Evolutionary conservation across 2,329 filamentous ascomycete species (phyloP).

Genomic region (Xylariales sp.): DNA sequence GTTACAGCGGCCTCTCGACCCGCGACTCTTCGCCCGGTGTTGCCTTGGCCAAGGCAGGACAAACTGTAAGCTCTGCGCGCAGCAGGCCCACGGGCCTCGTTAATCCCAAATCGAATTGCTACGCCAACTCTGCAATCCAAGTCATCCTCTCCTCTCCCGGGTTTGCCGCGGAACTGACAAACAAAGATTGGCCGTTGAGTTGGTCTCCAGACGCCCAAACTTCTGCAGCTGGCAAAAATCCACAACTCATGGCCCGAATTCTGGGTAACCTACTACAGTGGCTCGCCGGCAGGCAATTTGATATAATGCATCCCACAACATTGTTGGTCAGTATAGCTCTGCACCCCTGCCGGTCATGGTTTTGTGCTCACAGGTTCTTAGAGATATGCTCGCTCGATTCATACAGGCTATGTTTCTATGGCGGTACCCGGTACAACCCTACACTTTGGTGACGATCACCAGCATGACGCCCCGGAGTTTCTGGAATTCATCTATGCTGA

Average conservation of each 20-base stretch:
- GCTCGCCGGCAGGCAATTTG: constrained; percentile 48
- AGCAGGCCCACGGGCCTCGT: constrained; percentile 61
- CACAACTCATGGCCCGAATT: constrained; percentile 56
- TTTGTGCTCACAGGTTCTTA: constrained; percentile 29
- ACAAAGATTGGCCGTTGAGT: constrained; percentile 58
- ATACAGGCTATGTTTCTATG: constrained; percentile 31
- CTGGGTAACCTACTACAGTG: constrained; percentile 55
- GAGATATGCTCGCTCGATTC: constrained; percentile 62
- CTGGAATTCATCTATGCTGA: constrained; percentile 72
- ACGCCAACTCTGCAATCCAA: constrained; percentile 88
- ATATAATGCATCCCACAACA: constrained; percentile 48
- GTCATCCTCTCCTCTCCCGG: constrained; percentile 69
- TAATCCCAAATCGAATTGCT: constrained; percentile 82
- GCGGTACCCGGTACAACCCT: neutral
- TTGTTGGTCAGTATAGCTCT: constrained; percentile 56
- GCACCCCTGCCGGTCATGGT: too few species aligned
- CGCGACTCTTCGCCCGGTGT: constrained; percentile 27
- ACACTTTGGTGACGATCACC: constrained; percentile 65
- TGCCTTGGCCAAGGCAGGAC: constrained; percentile 37
- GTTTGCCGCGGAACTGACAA: constrained; percentile 61
- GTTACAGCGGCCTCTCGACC: constrained; percentile 68
- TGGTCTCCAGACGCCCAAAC: constrained; percentile 52
- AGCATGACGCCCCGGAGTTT: constrained; percentile 92
- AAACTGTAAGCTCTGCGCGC: constrained; percentile 30
- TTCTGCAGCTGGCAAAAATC: constrained; percentile 50